Conservation (phyloP, 768 basidiomycete species). For the Trichaptum fuscoviolaceum region DNA sequence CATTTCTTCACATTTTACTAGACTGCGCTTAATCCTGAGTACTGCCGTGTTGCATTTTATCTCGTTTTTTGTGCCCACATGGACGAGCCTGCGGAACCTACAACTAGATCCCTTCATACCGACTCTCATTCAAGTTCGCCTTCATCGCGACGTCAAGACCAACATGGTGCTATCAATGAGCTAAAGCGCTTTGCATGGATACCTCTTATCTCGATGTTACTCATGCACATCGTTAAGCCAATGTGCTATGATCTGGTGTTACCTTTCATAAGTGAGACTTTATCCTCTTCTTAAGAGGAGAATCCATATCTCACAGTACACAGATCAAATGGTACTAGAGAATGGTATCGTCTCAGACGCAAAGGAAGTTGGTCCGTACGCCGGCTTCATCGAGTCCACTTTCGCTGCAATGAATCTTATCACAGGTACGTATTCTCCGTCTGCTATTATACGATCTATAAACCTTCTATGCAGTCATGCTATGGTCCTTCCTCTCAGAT, state of each 20-base stretch:
- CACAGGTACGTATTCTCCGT: constrained; percentile 7
- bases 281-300: background rate
- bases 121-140: background rate
- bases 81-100: background rate
- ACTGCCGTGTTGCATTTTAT: too few relatives aligned
- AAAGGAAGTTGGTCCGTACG: constrained; percentile 17
- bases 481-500: constrained; percentile 45
- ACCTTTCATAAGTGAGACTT: constrained; percentile 4
- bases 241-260: constrained; percentile 12
- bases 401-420: constrained; percentile 10
- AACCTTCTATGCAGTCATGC: constrained; percentile 22
- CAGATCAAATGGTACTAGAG: constrained; percentile 18
- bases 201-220: background rate
- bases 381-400: constrained; percentile 13
- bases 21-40: too few relatives aligned
- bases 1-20: too few relatives aligned
- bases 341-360: constrained; percentile 16
- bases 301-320: constrained; percentile 3
- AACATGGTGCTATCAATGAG: background rate
- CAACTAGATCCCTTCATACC: background rate
- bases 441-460: background rate
- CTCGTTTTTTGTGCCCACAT: too few relatives aligned
- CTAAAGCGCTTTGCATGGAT: background rate
- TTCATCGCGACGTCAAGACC: background rate
- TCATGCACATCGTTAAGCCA: constrained; percentile 10